Evolutionary conservation across 2,329 filamentous ascomycete genomes (phyloP).

Genomic region (Talaromyces sp.): DNA sequence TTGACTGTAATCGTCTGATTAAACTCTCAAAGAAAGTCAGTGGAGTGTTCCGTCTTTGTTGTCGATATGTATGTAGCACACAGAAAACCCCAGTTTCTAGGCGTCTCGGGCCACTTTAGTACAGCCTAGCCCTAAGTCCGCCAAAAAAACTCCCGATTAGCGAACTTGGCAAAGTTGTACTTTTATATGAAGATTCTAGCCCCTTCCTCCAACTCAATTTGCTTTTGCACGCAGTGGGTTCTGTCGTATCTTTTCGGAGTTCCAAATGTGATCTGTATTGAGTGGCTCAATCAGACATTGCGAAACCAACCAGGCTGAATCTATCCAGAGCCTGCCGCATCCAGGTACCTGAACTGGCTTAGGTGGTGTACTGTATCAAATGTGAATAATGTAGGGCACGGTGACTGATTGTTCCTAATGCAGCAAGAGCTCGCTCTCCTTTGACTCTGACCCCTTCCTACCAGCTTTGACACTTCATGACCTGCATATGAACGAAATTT

Average conservation of each 20-base stretch:
- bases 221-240: neutral
- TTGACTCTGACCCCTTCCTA: neutral
- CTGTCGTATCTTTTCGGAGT: neutral
- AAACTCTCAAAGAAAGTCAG: neutral
- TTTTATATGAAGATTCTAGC: neutral
- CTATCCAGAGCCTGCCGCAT: neutral
- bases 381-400: neutral
- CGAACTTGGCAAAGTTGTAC: neutral
- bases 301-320: neutral
- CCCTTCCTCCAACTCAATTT: neutral
- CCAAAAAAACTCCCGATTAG: neutral
- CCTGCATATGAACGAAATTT: neutral
- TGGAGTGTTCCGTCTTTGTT: neutral
- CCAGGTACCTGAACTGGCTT: neutral
- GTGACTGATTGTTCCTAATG: neutral
- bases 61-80: neutral
- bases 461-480: neutral
- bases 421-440: neutral
- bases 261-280: neutral
- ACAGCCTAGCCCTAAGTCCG: neutral
- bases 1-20: neutral
- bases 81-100: neutral
- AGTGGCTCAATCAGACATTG: neutral
- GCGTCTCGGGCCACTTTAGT: neutral
- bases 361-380: neutral